Percentiles rank a stretch among this genome's conserved stretches.
Evolutionary conservation across 2,329 filamentous ascomycete genomes (phyloP).

Genomic region (Aspergillus novofumigatus): DNA sequence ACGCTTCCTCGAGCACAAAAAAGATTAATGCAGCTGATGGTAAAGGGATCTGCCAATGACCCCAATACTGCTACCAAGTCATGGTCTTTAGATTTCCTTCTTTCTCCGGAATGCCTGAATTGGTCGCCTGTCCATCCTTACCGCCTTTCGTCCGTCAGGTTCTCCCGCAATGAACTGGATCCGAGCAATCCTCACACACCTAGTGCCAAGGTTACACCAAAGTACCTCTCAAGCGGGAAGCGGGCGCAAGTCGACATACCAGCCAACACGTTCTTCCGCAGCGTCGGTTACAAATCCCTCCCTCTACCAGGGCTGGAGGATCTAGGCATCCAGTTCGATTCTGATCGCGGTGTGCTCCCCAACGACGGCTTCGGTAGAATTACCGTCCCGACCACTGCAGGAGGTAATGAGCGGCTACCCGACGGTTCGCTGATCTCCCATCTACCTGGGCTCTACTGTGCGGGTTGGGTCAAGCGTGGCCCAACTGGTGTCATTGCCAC

Average conservation of each 20-base stretch:
- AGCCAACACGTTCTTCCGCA: constrained; percentile 76
- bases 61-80: constrained; percentile 54
- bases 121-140: constrained; percentile 44
- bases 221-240: constrained; percentile 49
- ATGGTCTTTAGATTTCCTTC: constrained; percentile 82
- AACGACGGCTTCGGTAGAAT: constrained; percentile 80
- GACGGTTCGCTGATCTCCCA: constrained; percentile 43
- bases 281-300: constrained; percentile 88
- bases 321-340: constrained; percentile 74
- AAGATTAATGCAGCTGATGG: constrained; percentile 74
- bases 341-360: constrained; percentile 67
- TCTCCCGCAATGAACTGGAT: constrained; percentile 52
- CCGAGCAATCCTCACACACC: constrained; percentile 52
- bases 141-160: constrained; percentile 61
- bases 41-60: constrained; percentile 63
- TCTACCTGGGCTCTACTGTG: constrained; percentile 77
- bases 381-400: constrained; percentile 34
- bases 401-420: constrained; percentile 22
- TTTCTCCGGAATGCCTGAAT: constrained; percentile 70
- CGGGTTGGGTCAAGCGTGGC: constrained; percentile 93
- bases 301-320: constrained; percentile 69
- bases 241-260: constrained; percentile 49
- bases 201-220: constrained; percentile 42
- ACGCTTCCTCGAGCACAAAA: constrained; percentile 70
- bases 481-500: constrained; percentile 94